A percentile compares a stretch with the other conserved stretches of the same genome.
These are phyloP conservation scores for Trichoderma sp. DNA, from an alignment of 2,329 filamentous ascomycete species.

Conservation along the genomic window DNA sequence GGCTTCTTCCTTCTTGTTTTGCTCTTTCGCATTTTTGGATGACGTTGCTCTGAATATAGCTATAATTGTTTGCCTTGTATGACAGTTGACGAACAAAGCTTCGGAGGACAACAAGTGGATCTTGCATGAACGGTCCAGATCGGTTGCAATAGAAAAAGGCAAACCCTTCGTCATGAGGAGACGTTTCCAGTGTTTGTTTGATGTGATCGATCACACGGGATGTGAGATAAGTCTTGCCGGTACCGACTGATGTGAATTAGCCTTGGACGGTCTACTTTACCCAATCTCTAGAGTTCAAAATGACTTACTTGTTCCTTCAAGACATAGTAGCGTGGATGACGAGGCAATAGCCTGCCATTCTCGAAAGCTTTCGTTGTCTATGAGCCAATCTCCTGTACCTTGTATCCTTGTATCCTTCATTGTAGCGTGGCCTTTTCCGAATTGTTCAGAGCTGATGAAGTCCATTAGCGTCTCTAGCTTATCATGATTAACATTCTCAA, in stretches of 20 bases:
- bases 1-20: constrained; percentile 4
- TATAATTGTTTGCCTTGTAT: neutral
- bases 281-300: too few relatives aligned
- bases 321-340: constrained; percentile 19
- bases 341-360: constrained; percentile 6
- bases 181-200: neutral
- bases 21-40: constrained; percentile 9
- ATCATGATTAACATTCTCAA: neutral
- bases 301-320: constrained; percentile 8
- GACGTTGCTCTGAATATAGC: neutral
- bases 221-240: constrained; percentile 27
- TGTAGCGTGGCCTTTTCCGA: neutral
- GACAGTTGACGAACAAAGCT: constrained; percentile 32
- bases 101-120: constrained; percentile 29
- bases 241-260: constrained; percentile 20
- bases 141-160: constrained; percentile 33
- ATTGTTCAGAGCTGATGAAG: constrained; percentile 21
- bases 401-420: neutral
- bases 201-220: constrained; percentile 25
- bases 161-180: constrained; percentile 25
- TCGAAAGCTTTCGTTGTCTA: constrained; percentile 5
- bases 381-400: constrained; percentile 17
- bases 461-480: neutral
- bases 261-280: too few relatives aligned
- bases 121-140: constrained; percentile 19